phyloP scores from a whole-genome alignment of 345 rosid species.

The Hirschfeldia incana region DNA sequence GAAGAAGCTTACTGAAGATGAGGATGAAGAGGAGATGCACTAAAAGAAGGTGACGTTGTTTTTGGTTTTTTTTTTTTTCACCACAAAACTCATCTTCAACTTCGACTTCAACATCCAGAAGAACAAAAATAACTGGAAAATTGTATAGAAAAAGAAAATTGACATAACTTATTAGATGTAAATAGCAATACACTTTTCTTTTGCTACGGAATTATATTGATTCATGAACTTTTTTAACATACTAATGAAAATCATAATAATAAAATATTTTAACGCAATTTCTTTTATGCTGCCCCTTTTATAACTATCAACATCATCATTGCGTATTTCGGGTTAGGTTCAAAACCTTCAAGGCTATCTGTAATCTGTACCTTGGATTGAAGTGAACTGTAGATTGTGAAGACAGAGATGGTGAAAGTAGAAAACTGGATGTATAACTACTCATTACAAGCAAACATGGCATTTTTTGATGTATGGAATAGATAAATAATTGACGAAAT shows the following conservation, averaged over 20 bases:
- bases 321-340: too few relatives aligned
- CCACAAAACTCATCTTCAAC: conserved; percentile 18
- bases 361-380: too few relatives aligned
- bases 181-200: conserved; percentile 10
- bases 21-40: conserved; percentile 48
- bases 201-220: not conserved
- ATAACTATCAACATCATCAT: not conserved
- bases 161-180: conserved; percentile 25
- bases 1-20: conserved; percentile 44
- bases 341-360: too few relatives aligned
- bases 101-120: not conserved
- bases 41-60: conserved; percentile 50
- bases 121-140: conserved; percentile 7
- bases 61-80: conserved; percentile 24
- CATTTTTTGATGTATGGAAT: too few relatives aligned
- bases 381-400: too few relatives aligned
- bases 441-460: too few relatives aligned
- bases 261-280: not conserved
- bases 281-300: not conserved
- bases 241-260: not conserved
- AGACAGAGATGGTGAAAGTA: too few relatives aligned
- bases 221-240: conserved; percentile 13
- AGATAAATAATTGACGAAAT: too few relatives aligned
- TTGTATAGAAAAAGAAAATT: conserved; percentile 24
- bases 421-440: too few relatives aligned